Evolutionary conservation across 495 filamentous ascomycete species (phyloP).

Genomic region (Pyrenula massariospora): DNA sequence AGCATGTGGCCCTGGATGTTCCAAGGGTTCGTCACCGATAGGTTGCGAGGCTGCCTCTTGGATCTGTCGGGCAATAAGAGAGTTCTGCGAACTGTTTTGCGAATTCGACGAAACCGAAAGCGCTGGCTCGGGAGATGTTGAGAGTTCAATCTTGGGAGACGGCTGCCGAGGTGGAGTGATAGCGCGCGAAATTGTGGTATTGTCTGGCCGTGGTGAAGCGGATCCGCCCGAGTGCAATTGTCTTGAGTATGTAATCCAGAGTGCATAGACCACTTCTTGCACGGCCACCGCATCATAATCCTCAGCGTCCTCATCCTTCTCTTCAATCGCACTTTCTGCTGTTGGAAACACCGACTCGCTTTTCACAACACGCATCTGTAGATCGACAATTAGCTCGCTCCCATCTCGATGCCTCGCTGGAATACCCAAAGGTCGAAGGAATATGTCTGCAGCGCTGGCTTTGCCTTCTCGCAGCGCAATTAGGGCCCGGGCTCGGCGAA

Average conservation of each 20-base stretch:
- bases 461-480: slow-evolving; percentile 72
- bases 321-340: slow-evolving; percentile 20
- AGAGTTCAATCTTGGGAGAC: slow-evolving; percentile 7
- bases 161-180: slow-evolving; percentile 4
- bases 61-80: slow-evolving; percentile 64
- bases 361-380: slow-evolving; percentile 91
- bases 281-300: slow-evolving; percentile 30
- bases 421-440: slow-evolving; percentile 70
- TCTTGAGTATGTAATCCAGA: slow-evolving; percentile 95
- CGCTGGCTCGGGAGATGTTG: slow-evolving; percentile 60
- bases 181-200: slow-evolving; percentile 1
- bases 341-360: slow-evolving; percentile 48
- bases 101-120: slow-evolving; percentile 53
- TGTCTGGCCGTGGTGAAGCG: slow-evolving; percentile 10
- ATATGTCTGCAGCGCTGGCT: slow-evolving; percentile 56
- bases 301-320: slow-evolving; percentile 27
- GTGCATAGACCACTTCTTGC: slow-evolving; percentile 79
- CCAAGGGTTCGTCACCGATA: slow-evolving; percentile 31
- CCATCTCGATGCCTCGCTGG: slow-evolving; percentile 83
- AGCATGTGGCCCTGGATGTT: slow-evolving; percentile 16
- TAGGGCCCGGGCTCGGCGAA: slow-evolving; percentile 76
- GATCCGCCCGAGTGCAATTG: slow-evolving; percentile 70
- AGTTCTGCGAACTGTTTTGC: slow-evolving; percentile 39
- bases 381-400: slow-evolving; percentile 78
- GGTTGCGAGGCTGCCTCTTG: slow-evolving; percentile 53